Evolutionary conservation across 2,329 filamentous ascomycete species (phyloP), one percentile per base, ranked within the genome.

Genomic region (Xylariaceae sp.): DNA sequence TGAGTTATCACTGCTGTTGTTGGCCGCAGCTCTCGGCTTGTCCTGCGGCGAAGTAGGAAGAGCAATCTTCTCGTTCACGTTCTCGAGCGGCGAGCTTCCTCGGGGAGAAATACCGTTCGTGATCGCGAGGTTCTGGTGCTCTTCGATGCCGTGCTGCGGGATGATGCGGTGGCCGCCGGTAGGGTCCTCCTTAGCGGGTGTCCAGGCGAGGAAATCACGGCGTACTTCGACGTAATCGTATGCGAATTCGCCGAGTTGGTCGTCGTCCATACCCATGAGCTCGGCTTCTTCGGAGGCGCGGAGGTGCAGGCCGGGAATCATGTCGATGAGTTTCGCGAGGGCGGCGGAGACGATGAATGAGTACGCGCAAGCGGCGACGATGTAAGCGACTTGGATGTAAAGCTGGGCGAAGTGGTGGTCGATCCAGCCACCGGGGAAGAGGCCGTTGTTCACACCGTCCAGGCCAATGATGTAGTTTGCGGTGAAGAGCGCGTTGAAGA

Each of bases 171-270:
- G 79, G 62, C 85, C 83, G 63, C 82, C 77, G 53, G 81, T 79
- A 30, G 85, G 87, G 66, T 89, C 85, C 62, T 78, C 80, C 70
- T 87, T 87, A 39, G 88, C 85, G 0, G 90, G 90, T 35, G 88
- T 92, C 90, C 90, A 94, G 60, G 90, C 90, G 45, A 94, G 84
- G 80, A 92, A 94, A 76, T 94, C 90, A 70, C 90, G 86, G 71
- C 90, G 88, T 60, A 93, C 89, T 81, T 94, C 90, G 66, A 94
- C 90, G 74, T 93, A 94, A 74, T 94, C 90, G 79, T 93, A 93
- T 10, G 89, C 90, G 72, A 93, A 94, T 76, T 94, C 90, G 75
- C 90, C 90, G 68, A 93, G 88, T 77, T 94, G 90, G 76, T 93
- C 89, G 72, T 93, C 90, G 70, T 94, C 90, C 88, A 93, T 92